phyloP scores from a whole-genome alignment of 2,329 filamentous ascomycete species.

The Aspergillus cejpii region DNA sequence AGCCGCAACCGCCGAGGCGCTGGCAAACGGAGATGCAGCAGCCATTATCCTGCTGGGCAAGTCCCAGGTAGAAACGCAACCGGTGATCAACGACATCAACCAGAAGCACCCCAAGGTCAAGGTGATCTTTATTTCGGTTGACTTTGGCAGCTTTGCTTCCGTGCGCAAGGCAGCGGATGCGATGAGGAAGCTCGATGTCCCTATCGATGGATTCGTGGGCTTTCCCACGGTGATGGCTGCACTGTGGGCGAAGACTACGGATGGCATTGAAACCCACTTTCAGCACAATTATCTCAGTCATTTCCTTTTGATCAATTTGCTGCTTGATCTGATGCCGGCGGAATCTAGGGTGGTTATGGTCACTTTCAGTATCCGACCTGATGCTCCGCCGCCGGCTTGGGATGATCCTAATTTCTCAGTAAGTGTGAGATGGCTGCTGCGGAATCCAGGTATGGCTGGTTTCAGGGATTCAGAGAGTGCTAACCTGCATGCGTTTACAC shows the following conservation, averaged over 20 bases:
- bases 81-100: slow-evolving; percentile 21
- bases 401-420: slow-evolving; percentile 20
- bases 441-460: too few species aligned
- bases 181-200: slow-evolving; percentile 12
- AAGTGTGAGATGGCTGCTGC: slow-evolving; percentile 1
- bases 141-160: slow-evolving; percentile 12
- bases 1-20: slow-evolving; percentile 22
- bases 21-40: slow-evolving; percentile 23
- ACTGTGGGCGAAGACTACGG: slow-evolving; percentile 16
- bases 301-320: slow-evolving; percentile 19
- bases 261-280: slow-evolving; percentile 23
- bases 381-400: slow-evolving; percentile 17
- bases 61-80: slow-evolving; percentile 21
- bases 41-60: slow-evolving; percentile 26
- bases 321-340: slow-evolving; percentile 13
- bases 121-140: slow-evolving; percentile 17
- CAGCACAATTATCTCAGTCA: slow-evolving; percentile 23
- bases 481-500: neutral
- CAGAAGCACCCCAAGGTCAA: slow-evolving; percentile 17
- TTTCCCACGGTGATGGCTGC: slow-evolving; percentile 18
- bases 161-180: slow-evolving; percentile 14
- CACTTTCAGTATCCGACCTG: slow-evolving; percentile 17
- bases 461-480: neutral
- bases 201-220: slow-evolving; percentile 20
- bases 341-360: slow-evolving; percentile 18